Evolutionary conservation across 1,139 yeast species (phyloP), one percentile per base, ranked within the genome.

Genomic region (Scheffersomyces lignicola): DNA sequence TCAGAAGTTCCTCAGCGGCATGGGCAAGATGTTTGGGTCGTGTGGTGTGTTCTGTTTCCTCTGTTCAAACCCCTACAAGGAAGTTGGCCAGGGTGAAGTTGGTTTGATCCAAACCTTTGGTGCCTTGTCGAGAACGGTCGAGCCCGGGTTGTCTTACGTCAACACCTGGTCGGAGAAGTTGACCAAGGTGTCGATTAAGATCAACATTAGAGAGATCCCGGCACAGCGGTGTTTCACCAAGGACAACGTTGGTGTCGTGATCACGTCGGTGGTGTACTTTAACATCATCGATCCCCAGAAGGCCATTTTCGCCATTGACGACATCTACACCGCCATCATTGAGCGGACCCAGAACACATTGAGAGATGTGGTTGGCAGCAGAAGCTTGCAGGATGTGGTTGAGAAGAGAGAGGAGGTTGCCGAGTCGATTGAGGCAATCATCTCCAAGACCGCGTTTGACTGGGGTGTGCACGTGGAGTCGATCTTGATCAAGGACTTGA

Each of bases 401-500:
- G 89, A 83, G 52, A 78, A 83, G 54, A 65, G 90, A 45, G 89
- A 82, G 49, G 86, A 82, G 56, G 74, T 83, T 45, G 89, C 89
- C 18, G 77, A 68, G 32, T 65, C 82, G 15, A 83, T 83, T 47
- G 83, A 76, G 49, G 73, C 66, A 37, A 76, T 81, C 40, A 82
- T 83, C 43, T 59, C 80, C 34, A 78, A 75, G 46, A 78, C 86
- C 7, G 87, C 87, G 4, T 63, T 65, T 32, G 78, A 72, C 38
- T 83, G 90, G 90, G 90, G 90, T 53, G 86, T 82, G 34, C 68
- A 71, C 42, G 77, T 83, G 39, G 89, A 83, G 56, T 70, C 81
- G 34, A 80, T 83, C 41, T 67, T 83, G 47, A 82, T 83, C 55
- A 83, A 83, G 63, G 89, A 82, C 55, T 69, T 83, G 52, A 60